Base-by-base conservation (phyloP, 192 early-diverging fungal genomes). In the Umbelopsis ramanniana region DNA sequence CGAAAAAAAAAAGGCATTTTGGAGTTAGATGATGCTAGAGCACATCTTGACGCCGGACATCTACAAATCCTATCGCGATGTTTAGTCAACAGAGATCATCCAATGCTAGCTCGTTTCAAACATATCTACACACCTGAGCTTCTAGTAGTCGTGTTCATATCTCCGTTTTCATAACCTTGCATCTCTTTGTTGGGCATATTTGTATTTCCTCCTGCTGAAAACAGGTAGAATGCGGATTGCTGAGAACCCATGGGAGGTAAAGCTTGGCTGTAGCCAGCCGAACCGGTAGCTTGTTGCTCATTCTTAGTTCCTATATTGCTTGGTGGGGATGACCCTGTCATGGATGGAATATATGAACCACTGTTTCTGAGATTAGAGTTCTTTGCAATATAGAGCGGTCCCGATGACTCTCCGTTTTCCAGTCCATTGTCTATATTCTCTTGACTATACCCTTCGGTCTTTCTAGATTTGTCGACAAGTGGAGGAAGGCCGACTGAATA, bases 111-210 rank as follows among this genome's bases (percentile, higher is more conserved):
- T 43, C 11, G 40, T 0, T 43, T 43, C 40, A 12, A 43, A 4
- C 29, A 35, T 12, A 37, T 29, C 26, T 19, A 7, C 17, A 35
- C 17, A 63, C 57, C 57, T 63, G 33, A 63, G 33, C 17, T 37
- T 63, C 57, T 63, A 26, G 14, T 50, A 43, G 40, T 43, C 5
- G 48, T 17, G 48, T 50, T 50, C 48, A 50, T 50, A 21, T 50
- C 48, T 21, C 48, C 48, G 15, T 50, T 63, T 8, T 63, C 57
- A 37, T 63, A 63, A 6, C 57, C 57, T 15, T 63, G 57, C 14
- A 29, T 35, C 15, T 63, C 57, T 35, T 63, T 63, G 57, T 14
- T 63, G 26, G 12, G 57, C 57, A 37, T 63, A 63, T 63, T 63
- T 24, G 54, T 33, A n/a, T 37, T 29, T 17, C 26, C 57, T 37